These are phyloP conservation scores for Kuraishia floccosa DNA, from an alignment of 805 yeast genomes.

Conservation along the genomic window DNA sequence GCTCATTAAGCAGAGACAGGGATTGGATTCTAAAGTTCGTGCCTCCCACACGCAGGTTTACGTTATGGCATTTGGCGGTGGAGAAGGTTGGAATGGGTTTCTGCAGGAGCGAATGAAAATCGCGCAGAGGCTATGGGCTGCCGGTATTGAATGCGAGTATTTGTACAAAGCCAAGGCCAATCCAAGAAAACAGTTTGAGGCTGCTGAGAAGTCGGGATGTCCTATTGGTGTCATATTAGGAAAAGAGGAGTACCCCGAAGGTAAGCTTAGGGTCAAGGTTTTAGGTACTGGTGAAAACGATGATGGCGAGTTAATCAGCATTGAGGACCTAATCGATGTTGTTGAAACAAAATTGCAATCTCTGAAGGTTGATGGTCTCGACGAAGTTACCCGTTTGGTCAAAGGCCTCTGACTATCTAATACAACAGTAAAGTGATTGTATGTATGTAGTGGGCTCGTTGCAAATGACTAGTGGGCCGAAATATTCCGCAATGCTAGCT, in stretches of 20 bases:
- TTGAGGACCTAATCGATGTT: constrained; percentile 45
- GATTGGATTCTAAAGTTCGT: constrained; percentile 52
- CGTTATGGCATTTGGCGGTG: constrained; percentile 98
- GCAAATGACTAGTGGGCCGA: too few species aligned
- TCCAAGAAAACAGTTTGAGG: constrained; percentile 92
- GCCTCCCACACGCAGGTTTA: constrained; percentile 87
- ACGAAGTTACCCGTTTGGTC: constrained; percentile 53
- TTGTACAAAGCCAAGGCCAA: constrained; percentile 90
- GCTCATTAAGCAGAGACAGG: constrained; percentile 66
- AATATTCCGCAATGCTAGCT: too few species aligned
- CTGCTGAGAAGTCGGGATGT: constrained; percentile 92
- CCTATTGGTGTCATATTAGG: constrained; percentile 88
- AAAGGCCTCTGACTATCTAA: constrained; percentile 1
- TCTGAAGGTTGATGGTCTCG: constrained; percentile 40
- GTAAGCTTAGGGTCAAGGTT: constrained; percentile 75
- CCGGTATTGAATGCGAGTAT: constrained; percentile 85
- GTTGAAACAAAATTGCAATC: constrained; percentile 26
- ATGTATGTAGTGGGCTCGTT: too few species aligned
- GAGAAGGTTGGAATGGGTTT: constrained; percentile 91
- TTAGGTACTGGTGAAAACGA: constrained; percentile 83
- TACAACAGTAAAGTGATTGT: background rate
- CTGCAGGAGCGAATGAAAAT: constrained; percentile 84
- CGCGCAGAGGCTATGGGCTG: constrained; percentile 75
- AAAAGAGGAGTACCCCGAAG: constrained; percentile 81
- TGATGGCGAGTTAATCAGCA: constrained; percentile 70